Evolutionary conservation across 257 asterid genomes (phyloP).

Genomic region (Salvia hispanica): DNA sequence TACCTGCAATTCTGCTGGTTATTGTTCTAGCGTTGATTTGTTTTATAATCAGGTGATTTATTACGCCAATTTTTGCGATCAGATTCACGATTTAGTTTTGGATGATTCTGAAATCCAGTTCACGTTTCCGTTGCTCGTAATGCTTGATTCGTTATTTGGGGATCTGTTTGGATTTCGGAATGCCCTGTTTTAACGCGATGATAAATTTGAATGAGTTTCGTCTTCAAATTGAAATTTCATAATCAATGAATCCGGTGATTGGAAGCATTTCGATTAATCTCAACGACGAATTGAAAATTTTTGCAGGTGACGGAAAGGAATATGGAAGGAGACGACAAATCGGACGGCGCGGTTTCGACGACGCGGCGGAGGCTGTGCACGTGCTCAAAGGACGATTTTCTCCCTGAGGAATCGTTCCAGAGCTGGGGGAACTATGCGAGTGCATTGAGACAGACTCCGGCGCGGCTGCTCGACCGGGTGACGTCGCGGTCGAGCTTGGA

Average conservation of each 20-base stretch:
- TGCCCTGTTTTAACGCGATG: background rate
- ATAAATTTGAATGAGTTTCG: background rate
- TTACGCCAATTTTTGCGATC: background rate
- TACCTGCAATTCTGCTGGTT: background rate
- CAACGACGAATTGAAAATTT: background rate
- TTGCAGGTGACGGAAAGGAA: background rate
- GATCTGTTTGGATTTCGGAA: conserved; percentile 25
- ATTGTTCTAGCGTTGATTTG: background rate
- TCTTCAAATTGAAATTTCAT: background rate
- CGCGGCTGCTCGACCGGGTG: conserved; percentile 49
- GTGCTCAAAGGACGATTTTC: conserved; percentile 60
- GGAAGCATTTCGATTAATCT: background rate
- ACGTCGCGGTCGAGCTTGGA: conserved; percentile 48
- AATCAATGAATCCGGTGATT: background rate
- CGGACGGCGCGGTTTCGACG: conserved; percentile 21
- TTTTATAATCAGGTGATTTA: background rate
- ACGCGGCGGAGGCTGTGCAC: conserved; percentile 39
- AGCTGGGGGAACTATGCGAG: conserved; percentile 52
- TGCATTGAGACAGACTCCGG: conserved; percentile 58
- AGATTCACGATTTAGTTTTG: background rate
- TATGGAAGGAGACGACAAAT: conserved; percentile 36
- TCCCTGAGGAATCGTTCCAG: conserved; percentile 72
- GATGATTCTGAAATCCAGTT: background rate
- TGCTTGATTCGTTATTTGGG: conserved; percentile 4
- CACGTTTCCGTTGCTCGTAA: background rate